A percentile compares a stretch with the other conserved stretches of the same genome.
Evolutionary conservation across 371 early-diverging fungal genomes (phyloP).

Genomic region (Circinella minor): DNA sequence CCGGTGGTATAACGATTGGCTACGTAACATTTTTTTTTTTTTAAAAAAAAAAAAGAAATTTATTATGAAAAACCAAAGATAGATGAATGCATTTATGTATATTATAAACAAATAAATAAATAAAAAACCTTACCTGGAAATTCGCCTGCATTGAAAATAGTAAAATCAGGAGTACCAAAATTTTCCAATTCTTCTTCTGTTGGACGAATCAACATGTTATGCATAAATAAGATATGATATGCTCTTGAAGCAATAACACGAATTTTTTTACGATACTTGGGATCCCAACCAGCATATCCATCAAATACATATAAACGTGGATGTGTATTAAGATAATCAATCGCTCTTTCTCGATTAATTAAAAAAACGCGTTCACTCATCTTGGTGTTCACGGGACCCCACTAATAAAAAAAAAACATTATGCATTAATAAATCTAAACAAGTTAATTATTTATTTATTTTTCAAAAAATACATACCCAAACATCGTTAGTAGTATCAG

Average conservation of each 20-base stretch:
- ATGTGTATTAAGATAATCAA: constrained; percentile 96
- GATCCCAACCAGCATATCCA: constrained; percentile 95
- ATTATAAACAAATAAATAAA: too few species aligned
- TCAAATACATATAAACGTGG: constrained; percentile 95
- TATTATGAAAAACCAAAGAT: too few species aligned
- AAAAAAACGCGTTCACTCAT: constrained; percentile 89
- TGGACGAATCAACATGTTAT: constrained; percentile 98
- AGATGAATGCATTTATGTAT: neutral
- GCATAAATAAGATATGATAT: constrained; percentile 97
- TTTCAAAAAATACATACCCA: constrained; percentile 65
- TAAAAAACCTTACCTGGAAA: constrained; percentile 69
- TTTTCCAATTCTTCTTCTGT: constrained; percentile 89
- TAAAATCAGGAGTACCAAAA: constrained; percentile 96
- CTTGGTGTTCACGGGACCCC: constrained; percentile 96
- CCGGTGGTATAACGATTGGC: constrained; percentile 96
- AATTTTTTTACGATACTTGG: constrained; percentile 96
- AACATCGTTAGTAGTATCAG: constrained; percentile 77
- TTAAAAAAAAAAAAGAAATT: too few species aligned
- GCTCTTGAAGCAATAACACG: constrained; percentile 95
- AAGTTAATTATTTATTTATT: too few species aligned
- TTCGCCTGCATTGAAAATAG: constrained; percentile 96
- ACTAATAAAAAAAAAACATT: constrained; percentile 38
- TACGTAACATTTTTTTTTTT: neutral
- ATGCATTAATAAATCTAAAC: too few species aligned
- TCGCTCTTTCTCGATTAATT: constrained; percentile 95